Evolutionary conservation across 331 rosid genomes (phyloP).

Genomic region (Quercus tomentella): DNA sequence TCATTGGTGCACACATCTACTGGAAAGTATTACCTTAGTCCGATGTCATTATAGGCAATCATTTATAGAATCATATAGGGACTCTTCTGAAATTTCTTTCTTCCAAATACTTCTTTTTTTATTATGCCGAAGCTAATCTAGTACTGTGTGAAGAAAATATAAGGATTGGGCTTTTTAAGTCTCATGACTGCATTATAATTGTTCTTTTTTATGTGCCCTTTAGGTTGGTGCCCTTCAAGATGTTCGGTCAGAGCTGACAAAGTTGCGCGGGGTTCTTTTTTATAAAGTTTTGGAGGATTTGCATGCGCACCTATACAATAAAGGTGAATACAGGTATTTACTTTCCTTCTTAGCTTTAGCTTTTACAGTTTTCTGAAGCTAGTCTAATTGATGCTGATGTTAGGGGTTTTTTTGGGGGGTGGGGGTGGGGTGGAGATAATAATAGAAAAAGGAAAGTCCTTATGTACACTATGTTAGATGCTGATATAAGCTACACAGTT

Average conservation of each 20-base stretch:
- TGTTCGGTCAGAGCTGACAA: slow-evolving; percentile 92
- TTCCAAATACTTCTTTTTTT: not conserved
- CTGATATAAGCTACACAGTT: not conserved
- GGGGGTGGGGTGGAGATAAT: not conserved
- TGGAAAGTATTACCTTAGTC: not conserved
- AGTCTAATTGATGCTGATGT: not conserved
- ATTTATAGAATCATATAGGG: not conserved
- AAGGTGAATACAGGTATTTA: slow-evolving; percentile 90
- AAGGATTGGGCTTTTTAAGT: not conserved
- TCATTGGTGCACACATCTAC: not conserved
- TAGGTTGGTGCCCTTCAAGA: slow-evolving; percentile 99
- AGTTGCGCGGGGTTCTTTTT: slow-evolving; percentile 89
- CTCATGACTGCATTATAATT: slow-evolving; percentile 17
- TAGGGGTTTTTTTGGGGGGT: not conserved
- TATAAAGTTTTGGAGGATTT: slow-evolving; percentile 90
- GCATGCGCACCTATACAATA: slow-evolving; percentile 92
- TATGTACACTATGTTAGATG: not conserved
- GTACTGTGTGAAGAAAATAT: not conserved
- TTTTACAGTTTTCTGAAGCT: slow-evolving; percentile 2
- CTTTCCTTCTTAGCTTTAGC: slow-evolving; percentile 5
- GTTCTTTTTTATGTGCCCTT: slow-evolving; percentile 18
- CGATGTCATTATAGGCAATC: not conserved
- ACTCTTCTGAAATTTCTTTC: not conserved
- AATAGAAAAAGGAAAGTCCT: not conserved
- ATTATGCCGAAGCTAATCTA: not conserved